Conservation (phyloP, 2,329 filamentous ascomycete species). For the Sarocladiaceae sp. region DNA sequence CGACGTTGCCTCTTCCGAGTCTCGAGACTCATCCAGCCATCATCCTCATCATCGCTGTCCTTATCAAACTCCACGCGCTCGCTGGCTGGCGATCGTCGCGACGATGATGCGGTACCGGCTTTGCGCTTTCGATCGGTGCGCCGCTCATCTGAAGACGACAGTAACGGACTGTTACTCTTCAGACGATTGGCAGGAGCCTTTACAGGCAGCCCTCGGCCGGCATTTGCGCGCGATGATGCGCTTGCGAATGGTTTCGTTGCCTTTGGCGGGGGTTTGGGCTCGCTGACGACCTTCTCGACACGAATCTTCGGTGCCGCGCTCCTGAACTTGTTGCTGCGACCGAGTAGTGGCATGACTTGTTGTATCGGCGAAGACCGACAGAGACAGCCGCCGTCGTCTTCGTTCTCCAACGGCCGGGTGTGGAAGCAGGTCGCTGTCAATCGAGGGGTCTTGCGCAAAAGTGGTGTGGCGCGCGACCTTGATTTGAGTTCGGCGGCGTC, state of each 20-base stretch:
- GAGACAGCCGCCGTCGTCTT: background rate
- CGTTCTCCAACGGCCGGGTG: background rate
- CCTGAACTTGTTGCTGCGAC: conserved; percentile 17
- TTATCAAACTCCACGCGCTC: conserved; percentile 47
- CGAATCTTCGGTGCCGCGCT: conserved; percentile 48
- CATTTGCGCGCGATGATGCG: conserved; percentile 28
- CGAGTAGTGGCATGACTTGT: conserved; percentile 25
- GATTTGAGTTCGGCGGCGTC: conserved; percentile 6
- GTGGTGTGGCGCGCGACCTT: background rate
- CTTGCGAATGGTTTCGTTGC: conserved; percentile 24
- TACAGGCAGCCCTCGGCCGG: conserved; percentile 34
- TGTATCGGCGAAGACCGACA: background rate
- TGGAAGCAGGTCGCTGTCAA: background rate
- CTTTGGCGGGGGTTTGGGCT: conserved; percentile 32
- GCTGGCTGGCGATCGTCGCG: conserved; percentile 40
- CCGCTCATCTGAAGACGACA: conserved; percentile 34
- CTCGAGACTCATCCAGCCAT: conserved; percentile 47
- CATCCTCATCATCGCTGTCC: conserved; percentile 47
- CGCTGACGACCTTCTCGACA: conserved; percentile 47
- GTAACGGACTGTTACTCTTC: conserved; percentile 39
- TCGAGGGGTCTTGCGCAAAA: conserved; percentile 5
- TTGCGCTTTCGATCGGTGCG: conserved; percentile 45
- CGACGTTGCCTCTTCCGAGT: conserved; percentile 45
- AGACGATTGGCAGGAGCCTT: conserved; percentile 29
- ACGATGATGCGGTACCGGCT: conserved; percentile 27